Base-by-base conservation (phyloP, 495 filamentous ascomycete genomes). In the Chaetomium cochliodes region DNA sequence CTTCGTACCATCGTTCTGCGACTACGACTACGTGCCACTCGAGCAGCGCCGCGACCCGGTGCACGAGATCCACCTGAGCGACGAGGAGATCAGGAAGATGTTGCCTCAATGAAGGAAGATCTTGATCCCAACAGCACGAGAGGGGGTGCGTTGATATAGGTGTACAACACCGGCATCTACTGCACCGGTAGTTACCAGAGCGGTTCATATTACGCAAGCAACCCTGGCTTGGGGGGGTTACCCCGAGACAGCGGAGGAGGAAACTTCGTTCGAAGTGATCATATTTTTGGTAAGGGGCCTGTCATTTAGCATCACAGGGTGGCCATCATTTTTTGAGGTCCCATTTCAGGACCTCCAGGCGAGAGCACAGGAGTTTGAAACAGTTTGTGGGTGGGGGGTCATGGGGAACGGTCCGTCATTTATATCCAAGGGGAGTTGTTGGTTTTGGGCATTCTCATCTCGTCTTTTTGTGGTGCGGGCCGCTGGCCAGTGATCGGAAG, bases 21-120 rank as follows among this genome's bases (percentile, higher is more conserved):
- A 86, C 67, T 79, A 76, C 74, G 81, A 84, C 50, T 86, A 84
- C 66, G 77, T 80, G 47, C 82, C 81, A 13, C 80, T 90, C 69
- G 87, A 89, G 71, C 82, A 84, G 70, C 85, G 83, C 66, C 84
- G 82, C 66, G 87, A 90, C 39, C 87, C 87, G 0, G 85, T 90
- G 20, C 78, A 87, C 73, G 87, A 90, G 65, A 90, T 90, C 60
- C 69, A 79, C 62, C 76, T 90, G 42, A 87, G 78, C 67, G 87
- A 90, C 64, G 87, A 86, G 70, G 83, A 86, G 74, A 79, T 82
- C 65, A 82, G 83, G 72, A 74, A 77, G 58, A 84, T 86, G 75
- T 71, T 86, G 22, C 83, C 83, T 20, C 79, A 79, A 77, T 77
- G 73, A 74, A 64, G 60, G 28, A 30, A 28, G 25, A 16, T 37